Evolutionary conservation across 2,329 filamentous ascomycete genomes (phyloP), one percentile per base, ranked within the genome.

Genomic region (Dactylellina leptospora): DNA sequence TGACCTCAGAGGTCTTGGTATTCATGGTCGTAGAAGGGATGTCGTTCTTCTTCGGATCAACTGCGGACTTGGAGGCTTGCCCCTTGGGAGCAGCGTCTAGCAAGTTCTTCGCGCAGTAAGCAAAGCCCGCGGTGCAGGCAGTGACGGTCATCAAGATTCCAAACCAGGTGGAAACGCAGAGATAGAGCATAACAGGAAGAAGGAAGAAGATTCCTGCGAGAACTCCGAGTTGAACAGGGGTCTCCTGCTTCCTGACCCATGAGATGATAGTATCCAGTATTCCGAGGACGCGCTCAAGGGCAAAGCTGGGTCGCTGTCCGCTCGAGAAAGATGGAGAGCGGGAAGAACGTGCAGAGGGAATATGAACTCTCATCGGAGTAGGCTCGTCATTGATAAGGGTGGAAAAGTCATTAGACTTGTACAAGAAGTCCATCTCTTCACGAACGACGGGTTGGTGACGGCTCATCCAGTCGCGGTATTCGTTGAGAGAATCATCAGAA

Each of bases 371-470:
- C 58, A 71, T 71, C 10, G 50, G 58, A n/a, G 58, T 45, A 10
- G 51, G 53, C 22, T 48, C 44, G 25, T 71, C 51, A 18, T 38
- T 45, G 44, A 71, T 40, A 22, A 71, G 66, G 16, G 53, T 71
- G 22, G 66, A 71, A 45, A 71, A 71, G 36, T 71, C 66, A 42
- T 71, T 58, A 6, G 66, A 51, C 25, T 59, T 62, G 66, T 58
- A 71, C 11, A 71, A 50, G 45, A 71, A 71, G 58, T 71, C 66
- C 66, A 71, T 71, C 58, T 71, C 66, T 27, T 71, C 66, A 20
- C 58, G 66, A n/a, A 71, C 66, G 11, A 71, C 40, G 4, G 66
- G 66, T 28, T 71, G 66, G 25, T 71, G 66, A 20, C 61, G 40
- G 6, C 58, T 58, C 66, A 71, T 71, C 66, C 66, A 71, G 13